phyloP scores from a whole-genome alignment of 2,329 filamentous ascomycete species.

The Dothideomycetidae sp. region DNA sequence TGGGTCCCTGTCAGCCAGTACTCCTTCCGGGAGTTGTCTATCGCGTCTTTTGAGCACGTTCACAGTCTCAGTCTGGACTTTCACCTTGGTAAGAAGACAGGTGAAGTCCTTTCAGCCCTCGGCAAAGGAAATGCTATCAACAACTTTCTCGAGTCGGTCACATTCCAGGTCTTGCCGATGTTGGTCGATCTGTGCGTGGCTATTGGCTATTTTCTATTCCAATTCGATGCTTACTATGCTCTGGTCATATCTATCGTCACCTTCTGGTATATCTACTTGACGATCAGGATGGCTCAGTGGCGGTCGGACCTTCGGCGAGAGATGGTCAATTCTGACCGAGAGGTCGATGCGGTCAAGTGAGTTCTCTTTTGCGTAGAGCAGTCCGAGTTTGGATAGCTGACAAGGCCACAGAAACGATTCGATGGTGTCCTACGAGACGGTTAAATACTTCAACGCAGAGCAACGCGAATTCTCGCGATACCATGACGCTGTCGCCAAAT shows the following conservation, averaged over 20 bases:
- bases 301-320: conserved; percentile 78
- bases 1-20: conserved; percentile 98
- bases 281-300: conserved; percentile 89
- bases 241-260: conserved; percentile 81
- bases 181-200: conserved; percentile 77
- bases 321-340: conserved; percentile 88
- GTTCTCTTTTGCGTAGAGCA: conserved; percentile 17
- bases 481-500: conserved; percentile 40
- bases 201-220: conserved; percentile 62
- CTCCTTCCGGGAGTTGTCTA: conserved; percentile 85
- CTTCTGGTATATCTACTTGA: conserved; percentile 93
- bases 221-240: conserved; percentile 79
- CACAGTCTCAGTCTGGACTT: conserved; percentile 92
- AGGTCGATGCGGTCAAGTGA: conserved; percentile 88
- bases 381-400: conserved; percentile 18
- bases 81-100: conserved; percentile 89
- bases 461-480: conserved; percentile 45
- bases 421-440: conserved; percentile 89
- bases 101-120: conserved; percentile 85
- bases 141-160: conserved; percentile 88
- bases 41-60: conserved; percentile 93
- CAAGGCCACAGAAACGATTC: conserved; percentile 58
- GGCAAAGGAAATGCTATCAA: conserved; percentile 96
- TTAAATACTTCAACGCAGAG: conserved; percentile 51
- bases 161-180: conserved; percentile 92